Conservation (phyloP, 2,329 filamentous ascomycete genomes). For the Emydomyces testavorans region DNA sequence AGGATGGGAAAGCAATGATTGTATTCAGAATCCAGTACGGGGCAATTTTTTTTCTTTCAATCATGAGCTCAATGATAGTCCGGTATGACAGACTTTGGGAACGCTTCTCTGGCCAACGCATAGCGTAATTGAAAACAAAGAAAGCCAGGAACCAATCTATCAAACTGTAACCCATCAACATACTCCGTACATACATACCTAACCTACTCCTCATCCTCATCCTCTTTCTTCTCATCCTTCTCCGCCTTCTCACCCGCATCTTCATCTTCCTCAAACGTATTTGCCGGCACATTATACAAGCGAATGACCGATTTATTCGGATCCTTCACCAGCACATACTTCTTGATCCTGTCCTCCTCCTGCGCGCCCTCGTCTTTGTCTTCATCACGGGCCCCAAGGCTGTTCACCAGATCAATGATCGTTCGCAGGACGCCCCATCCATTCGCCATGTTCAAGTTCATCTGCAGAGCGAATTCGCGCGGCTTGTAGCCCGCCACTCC, state of each 20-base stretch:
- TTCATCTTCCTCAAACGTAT: conserved; percentile 82
- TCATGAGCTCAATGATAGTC: too few relatives aligned
- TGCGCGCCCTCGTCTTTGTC: conserved; percentile 26
- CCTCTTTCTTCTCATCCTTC: conserved; percentile 45
- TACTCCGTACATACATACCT: conserved; percentile 20
- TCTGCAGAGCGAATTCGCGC: conserved; percentile 89
- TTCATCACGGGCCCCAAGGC: conserved; percentile 27
- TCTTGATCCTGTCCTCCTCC: conserved; percentile 34
- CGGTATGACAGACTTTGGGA: too few relatives aligned
- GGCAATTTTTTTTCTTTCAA: too few relatives aligned
- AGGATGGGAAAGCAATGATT: background rate
- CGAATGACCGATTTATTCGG: conserved; percentile 94
- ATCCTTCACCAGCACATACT: conserved; percentile 58
- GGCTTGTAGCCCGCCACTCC: conserved; percentile 98
- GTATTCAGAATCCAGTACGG: too few relatives aligned
- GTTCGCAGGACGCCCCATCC: conserved; percentile 98
- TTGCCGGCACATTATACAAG: conserved; percentile 77
- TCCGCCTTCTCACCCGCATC: conserved; percentile 47
- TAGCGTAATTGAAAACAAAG: background rate
- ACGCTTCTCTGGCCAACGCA: background rate
- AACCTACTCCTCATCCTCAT: conserved; percentile 42
- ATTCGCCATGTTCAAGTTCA: conserved; percentile 94
- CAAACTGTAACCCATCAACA: conserved; percentile 2
- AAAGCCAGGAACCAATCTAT: conserved; percentile 1
- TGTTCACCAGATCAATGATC: conserved; percentile 68